Evolutionary conservation across 768 basidiomycete genomes (phyloP).

Genomic region (Pseudohyphozyma bogoriensis): DNA sequence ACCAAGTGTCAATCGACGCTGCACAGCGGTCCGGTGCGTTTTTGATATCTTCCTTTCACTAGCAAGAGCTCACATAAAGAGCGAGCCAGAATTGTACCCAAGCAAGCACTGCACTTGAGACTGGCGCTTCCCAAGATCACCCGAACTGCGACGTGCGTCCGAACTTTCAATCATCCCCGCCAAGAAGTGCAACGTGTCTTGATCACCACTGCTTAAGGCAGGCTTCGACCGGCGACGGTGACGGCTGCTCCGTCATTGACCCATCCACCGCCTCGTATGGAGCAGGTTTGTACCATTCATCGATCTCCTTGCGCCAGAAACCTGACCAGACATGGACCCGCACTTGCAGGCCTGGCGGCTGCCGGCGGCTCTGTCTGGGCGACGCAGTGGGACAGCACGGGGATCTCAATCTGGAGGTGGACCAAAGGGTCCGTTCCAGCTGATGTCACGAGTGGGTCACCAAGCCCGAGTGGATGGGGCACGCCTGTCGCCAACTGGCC

Average conservation of each 20-base stretch:
- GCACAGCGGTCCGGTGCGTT: constrained; percentile 49
- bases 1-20: constrained; percentile 58
- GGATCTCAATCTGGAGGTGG: background rate
- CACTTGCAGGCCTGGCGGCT: background rate
- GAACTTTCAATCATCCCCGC: background rate
- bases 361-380: too few species aligned
- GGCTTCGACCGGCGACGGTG: constrained; percentile 6
- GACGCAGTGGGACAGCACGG: too few species aligned
- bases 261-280: constrained; percentile 38
- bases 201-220: background rate
- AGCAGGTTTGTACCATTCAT: constrained; percentile 38
- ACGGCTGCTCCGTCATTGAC: constrained; percentile 16
- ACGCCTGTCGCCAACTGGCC: background rate
- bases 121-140: background rate
- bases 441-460: background rate
- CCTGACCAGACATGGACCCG: background rate
- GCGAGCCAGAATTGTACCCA: too few species aligned
- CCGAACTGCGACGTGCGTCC: background rate
- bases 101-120: background rate
- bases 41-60: background rate
- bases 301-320: background rate
- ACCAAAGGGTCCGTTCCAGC: background rate
- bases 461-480: background rate
- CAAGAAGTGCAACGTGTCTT: background rate
- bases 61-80: too few species aligned